Percentiles rank a stretch among this genome's conserved stretches.
phyloP scores from a whole-genome alignment of 2,329 filamentous ascomycete species.

The Ophiognomonia clavigignenti-juglandacearum region DNA sequence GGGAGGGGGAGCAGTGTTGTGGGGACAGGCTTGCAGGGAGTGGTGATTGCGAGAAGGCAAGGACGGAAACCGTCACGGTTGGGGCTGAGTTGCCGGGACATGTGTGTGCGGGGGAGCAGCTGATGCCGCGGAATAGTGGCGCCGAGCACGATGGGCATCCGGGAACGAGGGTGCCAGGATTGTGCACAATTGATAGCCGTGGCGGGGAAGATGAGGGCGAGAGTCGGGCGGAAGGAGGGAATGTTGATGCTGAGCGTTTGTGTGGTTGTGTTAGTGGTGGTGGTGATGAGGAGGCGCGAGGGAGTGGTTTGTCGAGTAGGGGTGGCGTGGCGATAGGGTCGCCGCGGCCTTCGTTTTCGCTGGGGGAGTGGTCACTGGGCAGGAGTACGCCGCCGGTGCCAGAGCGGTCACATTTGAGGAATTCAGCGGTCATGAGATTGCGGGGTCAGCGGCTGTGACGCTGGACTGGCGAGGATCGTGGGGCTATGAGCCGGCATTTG shows the following conservation, averaged over 20 bases:
- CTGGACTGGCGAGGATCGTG: too few species aligned
- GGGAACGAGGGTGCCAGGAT: neutral
- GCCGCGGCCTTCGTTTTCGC: too few species aligned
- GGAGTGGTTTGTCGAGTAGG: too few species aligned
- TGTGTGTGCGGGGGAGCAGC: neutral
- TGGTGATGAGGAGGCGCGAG: neutral
- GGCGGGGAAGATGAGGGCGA: neutral
- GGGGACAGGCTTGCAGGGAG: too few species aligned
- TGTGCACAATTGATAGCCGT: neutral
- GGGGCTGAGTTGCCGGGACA: too few species aligned
- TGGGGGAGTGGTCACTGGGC: neutral
- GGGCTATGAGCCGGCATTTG: too few species aligned
- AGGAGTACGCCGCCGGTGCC: neutral
- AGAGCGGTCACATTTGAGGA: neutral
- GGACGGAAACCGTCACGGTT: too few species aligned
- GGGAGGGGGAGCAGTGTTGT: neutral
- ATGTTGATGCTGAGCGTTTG: neutral
- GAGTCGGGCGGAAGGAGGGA: neutral
- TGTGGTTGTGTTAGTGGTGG: neutral
- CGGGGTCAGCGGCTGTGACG: too few species aligned
- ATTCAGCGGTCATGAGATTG: too few species aligned
- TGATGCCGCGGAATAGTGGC: neutral
- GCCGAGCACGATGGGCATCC: neutral
- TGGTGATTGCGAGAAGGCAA: too few species aligned
- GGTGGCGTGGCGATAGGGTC: too few species aligned